Evolutionary conservation across 2,329 filamentous ascomycete genomes (phyloP), one percentile per base, ranked within the genome.

Genomic region (Aspergillus aculeatinus): DNA sequence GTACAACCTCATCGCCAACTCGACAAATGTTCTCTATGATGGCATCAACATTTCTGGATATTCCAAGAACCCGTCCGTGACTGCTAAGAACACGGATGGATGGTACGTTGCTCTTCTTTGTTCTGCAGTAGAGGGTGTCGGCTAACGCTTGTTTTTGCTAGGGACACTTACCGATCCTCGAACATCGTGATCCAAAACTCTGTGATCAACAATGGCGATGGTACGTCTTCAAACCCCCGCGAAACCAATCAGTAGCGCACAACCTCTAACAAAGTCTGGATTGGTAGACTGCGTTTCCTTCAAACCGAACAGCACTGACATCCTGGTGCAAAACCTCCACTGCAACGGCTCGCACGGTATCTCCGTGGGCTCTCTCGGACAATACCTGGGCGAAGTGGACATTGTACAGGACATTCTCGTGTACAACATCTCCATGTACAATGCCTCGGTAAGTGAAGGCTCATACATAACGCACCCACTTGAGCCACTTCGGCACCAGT

Each of bases 341-440:
- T 91, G 88, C 75, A 88, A 87, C 67, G 87, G 87, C 35, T 89
- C 86, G 3, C 88, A 91, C 68, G 89, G 89, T 44, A 90, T 91
- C 65, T 87, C 84, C 10, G 87, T 90, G n/a, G 89, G 89, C 7
- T 89, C 86, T 0, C 77, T 91, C 0, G 88, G 88, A 23, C 88
- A 91, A 72, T 90, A 91, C 68, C 68, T 77, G 16, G 82, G 80
- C 23, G 82, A 86, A 63, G 82, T 83, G 16, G 88, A 91, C 63
- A 86, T 89, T 50, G 87, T 90, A 2, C 81, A 89, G 72, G 86
- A 91, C 65, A 70, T 91, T n/a, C 85, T 87, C 66, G 82, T 89
- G 58, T 85, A 82, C 73, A 87, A 87, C 65, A 77, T 82, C 48
- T 81, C 80, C 44, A 84, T 87, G 81, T 79, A 79, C 56, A 85